Conservation (phyloP, 306 rosid genomes). For the Acacia melanoxylon region DNA sequence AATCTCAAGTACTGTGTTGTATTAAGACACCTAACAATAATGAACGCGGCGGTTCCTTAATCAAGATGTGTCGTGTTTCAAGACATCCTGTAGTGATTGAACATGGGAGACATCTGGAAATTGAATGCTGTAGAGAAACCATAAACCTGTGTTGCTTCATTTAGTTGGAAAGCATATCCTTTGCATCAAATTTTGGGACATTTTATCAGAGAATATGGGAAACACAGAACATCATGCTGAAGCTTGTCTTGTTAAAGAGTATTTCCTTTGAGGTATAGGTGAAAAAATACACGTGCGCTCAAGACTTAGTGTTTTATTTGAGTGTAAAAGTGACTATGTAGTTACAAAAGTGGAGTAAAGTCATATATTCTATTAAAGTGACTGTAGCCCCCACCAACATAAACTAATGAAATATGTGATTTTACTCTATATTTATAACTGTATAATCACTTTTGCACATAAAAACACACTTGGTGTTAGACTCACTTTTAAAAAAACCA, state of each 20-base stretch:
- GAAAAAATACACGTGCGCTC: too few species aligned
- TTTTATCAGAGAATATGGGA: not conserved
- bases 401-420: too few species aligned
- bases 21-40: not conserved
- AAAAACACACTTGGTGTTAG: too few species aligned
- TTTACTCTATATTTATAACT: too few species aligned
- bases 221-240: not conserved
- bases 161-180: slow-evolving; percentile 1
- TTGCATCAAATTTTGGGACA: slow-evolving; percentile 12
- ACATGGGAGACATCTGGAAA: not conserved
- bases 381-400: too few species aligned
- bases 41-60: not conserved
- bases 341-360: too few species aligned
- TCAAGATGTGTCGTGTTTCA: not conserved
- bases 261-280: not conserved
- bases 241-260: not conserved
- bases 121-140: not conserved
- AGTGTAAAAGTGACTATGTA: too few species aligned
- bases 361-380: too few species aligned
- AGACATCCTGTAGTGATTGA: not conserved
- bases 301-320: too few species aligned
- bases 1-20: not conserved
- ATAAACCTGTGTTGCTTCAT: not conserved
- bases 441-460: too few species aligned
- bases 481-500: too few species aligned